A percentile compares a stretch with the other conserved stretches of the same genome.
Evolutionary conservation across 306 rosid species (phyloP).

Genomic region (Vachellia pachyceras): DNA sequence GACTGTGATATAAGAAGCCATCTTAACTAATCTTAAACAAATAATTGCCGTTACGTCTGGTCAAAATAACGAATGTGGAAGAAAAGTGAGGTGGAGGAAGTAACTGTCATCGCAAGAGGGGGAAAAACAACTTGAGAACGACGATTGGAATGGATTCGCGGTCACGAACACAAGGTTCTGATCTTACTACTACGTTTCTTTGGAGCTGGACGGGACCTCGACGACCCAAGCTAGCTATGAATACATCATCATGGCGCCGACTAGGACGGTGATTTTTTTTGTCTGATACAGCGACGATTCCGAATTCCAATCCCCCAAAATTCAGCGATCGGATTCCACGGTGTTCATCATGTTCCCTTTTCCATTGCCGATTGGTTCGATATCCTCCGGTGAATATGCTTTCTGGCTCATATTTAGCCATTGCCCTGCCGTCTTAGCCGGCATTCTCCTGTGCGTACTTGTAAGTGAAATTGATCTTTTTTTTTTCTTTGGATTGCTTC

Average conservation of each 20-base stretch:
- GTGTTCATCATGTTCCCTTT: constrained; percentile 35
- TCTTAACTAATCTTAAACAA: too few relatives aligned
- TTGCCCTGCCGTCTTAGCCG: background rate
- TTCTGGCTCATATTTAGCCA: background rate
- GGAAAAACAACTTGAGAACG: background rate
- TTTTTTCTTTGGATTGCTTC: background rate
- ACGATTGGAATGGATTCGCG: background rate
- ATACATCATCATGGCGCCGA: background rate
- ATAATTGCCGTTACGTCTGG: background rate
- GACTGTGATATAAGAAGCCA: too few relatives aligned
- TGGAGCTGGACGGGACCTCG: background rate
- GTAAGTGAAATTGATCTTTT: background rate
- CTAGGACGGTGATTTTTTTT: background rate
- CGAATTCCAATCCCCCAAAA: background rate
- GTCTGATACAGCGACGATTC: background rate
- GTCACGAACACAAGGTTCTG: background rate
- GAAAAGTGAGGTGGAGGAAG: background rate
- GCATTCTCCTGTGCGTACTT: background rate
- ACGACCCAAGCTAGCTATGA: too few relatives aligned
- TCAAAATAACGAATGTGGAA: background rate
- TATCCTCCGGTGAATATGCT: background rate
- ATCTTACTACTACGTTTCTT: background rate
- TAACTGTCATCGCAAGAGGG: background rate
- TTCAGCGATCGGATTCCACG: constrained; percentile 24
- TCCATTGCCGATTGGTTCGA: background rate